A percentile compares a stretch with the other conserved stretches of the same genome.
Conservation (phyloP, 2,329 filamentous ascomycete genomes). For the Trichoderma lentiforme region DNA sequence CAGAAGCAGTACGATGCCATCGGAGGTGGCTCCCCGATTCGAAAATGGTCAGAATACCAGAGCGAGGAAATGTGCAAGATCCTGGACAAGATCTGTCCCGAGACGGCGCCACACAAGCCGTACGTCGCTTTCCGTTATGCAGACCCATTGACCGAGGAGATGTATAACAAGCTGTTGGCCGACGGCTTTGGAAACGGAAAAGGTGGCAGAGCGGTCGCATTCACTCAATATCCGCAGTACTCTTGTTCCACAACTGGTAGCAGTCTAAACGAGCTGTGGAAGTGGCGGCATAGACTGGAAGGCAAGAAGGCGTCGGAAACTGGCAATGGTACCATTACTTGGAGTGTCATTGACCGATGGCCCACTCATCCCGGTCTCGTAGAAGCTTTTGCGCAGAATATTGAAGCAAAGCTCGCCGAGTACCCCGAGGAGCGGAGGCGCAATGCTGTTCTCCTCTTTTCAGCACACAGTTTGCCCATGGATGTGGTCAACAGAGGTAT, state of each 20-base stretch:
- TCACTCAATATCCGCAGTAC: constrained; percentile 98
- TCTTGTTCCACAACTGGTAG: constrained; percentile 96
- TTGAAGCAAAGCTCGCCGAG: constrained; percentile 76
- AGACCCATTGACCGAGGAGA: constrained; percentile 87
- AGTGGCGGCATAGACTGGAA: constrained; percentile 86
- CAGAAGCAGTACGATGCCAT: constrained; percentile 93
- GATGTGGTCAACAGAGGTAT: constrained; percentile 87
- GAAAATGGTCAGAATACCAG: constrained; percentile 97
- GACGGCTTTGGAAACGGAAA: constrained; percentile 89
- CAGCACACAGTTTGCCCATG: constrained; percentile 95
- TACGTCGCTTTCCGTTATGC: constrained; percentile 98
- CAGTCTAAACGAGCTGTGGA: constrained; percentile 96
- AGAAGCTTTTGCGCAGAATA: constrained; percentile 88
- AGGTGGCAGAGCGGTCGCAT: constrained; percentile 91
- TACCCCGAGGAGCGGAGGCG: constrained; percentile 80
- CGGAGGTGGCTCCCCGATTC: constrained; percentile 94
- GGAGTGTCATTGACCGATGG: constrained; percentile 99
- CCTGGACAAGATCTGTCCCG: constrained; percentile 82
- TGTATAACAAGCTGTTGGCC: constrained; percentile 76
- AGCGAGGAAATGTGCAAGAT: constrained; percentile 96
- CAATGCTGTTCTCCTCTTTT: constrained; percentile 84
- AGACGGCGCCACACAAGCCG: constrained; percentile 93
- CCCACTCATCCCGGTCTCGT: constrained; percentile 86
- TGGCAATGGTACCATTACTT: constrained; percentile 70
- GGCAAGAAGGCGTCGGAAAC: constrained; percentile 61